Percentiles rank a stretch among this genome's conserved stretches.
Conservation (phyloP, 2,329 filamentous ascomycete genomes). For the Aureobasidium sp. region DNA sequence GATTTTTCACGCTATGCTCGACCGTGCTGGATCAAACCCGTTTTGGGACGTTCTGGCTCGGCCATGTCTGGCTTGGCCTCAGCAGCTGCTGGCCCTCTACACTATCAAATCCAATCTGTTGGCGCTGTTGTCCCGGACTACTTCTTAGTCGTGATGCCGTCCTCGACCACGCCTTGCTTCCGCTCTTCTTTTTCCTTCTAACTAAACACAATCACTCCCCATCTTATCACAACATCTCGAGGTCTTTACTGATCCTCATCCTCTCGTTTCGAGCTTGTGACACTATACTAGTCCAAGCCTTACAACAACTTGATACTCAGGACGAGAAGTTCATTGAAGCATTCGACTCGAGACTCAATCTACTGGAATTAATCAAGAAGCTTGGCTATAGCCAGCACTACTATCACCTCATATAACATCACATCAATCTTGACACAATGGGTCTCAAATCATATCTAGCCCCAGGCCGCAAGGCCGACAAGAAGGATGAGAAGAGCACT, state of each 20-base stretch:
- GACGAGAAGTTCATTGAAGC: not conserved
- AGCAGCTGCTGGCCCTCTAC: conserved; percentile 1
- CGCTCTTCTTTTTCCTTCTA: not conserved
- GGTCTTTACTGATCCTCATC: conserved; percentile 1
- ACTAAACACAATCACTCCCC: not conserved
- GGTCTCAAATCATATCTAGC: conserved; percentile 15
- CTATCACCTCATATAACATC: not conserved
- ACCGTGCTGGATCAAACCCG: conserved; percentile 8
- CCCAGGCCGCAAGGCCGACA: conserved; percentile 12
- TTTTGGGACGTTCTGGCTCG: conserved; percentile 11
- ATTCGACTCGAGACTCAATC: not conserved
- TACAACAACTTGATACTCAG: not conserved
- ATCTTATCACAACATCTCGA: not conserved
- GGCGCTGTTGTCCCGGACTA: conserved; percentile 1
- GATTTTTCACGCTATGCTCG: conserved; percentile 4
- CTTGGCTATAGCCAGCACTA: conserved; percentile 10
- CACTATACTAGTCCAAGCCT: not conserved
- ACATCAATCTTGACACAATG: conserved; percentile 7
- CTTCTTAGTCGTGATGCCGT: not conserved
- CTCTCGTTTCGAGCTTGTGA: conserved; percentile 1
- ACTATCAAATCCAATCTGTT: conserved; percentile 11
- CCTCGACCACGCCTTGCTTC: not conserved
- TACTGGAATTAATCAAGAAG: not conserved
- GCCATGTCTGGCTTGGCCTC: conserved; percentile 1
- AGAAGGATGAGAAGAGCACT: conserved; percentile 5